Percentiles rank a stretch among this genome's conserved stretches.
phyloP scores from a whole-genome alignment of 2,329 filamentous ascomycete genomes.

The Neopestalotiopsis sp. region DNA sequence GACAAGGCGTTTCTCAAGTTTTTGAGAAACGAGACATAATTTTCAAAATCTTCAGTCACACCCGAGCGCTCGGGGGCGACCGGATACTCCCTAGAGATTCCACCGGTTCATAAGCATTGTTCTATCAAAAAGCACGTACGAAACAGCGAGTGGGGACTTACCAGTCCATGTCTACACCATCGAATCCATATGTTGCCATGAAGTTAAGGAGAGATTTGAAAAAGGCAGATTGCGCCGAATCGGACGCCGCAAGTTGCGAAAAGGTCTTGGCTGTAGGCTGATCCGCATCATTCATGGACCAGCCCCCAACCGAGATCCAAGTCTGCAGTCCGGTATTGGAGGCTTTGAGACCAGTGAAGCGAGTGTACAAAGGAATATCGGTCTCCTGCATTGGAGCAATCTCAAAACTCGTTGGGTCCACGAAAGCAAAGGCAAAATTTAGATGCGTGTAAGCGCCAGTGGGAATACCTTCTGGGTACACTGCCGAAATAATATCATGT shows the following conservation, averaged over 20 bases:
- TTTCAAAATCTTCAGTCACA: not conserved
- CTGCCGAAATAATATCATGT: not conserved
- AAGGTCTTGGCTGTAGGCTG: not conserved
- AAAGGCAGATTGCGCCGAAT: not conserved
- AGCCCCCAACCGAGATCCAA: not conserved
- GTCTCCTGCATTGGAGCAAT: not conserved
- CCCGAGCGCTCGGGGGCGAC: not conserved
- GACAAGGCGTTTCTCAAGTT: not conserved
- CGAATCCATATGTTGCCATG: constrained; percentile 26
- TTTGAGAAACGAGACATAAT: not conserved
- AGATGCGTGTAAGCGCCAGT: not conserved
- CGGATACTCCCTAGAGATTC: not conserved
- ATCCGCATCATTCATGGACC: not conserved
- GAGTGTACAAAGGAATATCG: not conserved
- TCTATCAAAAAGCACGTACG: no score
- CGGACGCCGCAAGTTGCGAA: not conserved
- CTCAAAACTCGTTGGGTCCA: not conserved
- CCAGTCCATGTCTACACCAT: constrained; percentile 27
- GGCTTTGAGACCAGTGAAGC: not conserved
- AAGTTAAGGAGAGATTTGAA: constrained; percentile 27
- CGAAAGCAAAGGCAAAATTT: not conserved
- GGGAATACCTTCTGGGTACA: not conserved
- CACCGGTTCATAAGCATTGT: no score
- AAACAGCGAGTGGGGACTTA: no score
- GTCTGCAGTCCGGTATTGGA: not conserved